Percentiles rank a stretch among this genome's conserved stretches.
These are phyloP conservation scores for Rhododendron griersonianum DNA, from an alignment of 148 eudicot species.

Conservation along the genomic window DNA sequence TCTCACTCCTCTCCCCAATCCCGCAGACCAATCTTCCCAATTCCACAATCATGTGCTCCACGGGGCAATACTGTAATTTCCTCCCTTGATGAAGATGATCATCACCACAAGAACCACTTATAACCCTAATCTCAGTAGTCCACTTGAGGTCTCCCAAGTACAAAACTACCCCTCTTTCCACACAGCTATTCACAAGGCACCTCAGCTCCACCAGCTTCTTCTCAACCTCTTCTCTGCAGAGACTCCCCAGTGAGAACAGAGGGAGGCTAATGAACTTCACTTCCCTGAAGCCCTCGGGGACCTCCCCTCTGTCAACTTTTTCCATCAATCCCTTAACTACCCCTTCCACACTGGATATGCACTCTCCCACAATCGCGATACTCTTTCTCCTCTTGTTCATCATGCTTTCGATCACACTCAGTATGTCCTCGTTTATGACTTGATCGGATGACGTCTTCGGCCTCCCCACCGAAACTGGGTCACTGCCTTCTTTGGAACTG, in stretches of 20 bases:
- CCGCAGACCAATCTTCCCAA: conserved; percentile 48
- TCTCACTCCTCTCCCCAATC: conserved; percentile 30
- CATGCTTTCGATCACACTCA: conserved; percentile 45
- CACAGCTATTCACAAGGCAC: conserved; percentile 39
- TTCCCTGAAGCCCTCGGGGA: conserved; percentile 46
- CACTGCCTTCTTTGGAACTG: conserved; percentile 5
- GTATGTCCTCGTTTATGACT: conserved; percentile 46
- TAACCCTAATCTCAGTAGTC: conserved; percentile 51
- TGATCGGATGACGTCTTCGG: conserved; percentile 5
- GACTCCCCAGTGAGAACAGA: conserved; percentile 35
- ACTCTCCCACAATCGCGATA: conserved; percentile 67
- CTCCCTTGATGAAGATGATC: conserved; percentile 25
- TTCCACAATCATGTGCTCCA: conserved; percentile 70
- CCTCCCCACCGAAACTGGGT: conserved; percentile 9
- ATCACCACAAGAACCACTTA: not conserved
- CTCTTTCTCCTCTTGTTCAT: conserved; percentile 36
- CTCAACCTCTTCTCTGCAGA: conserved; percentile 53
- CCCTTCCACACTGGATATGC: conserved; percentile 41
- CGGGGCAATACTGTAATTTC: conserved; percentile 48
- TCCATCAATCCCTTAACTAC: conserved; percentile 48
- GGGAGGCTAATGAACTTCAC: conserved; percentile 54
- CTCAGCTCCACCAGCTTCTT: conserved; percentile 49
- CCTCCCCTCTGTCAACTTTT: conserved; percentile 52
- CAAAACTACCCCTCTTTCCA: conserved; percentile 58
- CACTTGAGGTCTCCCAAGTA: conserved; percentile 84